phyloP scores from a whole-genome alignment of 2,329 filamentous ascomycete genomes.

The Knoxdaviesia capensis region DNA sequence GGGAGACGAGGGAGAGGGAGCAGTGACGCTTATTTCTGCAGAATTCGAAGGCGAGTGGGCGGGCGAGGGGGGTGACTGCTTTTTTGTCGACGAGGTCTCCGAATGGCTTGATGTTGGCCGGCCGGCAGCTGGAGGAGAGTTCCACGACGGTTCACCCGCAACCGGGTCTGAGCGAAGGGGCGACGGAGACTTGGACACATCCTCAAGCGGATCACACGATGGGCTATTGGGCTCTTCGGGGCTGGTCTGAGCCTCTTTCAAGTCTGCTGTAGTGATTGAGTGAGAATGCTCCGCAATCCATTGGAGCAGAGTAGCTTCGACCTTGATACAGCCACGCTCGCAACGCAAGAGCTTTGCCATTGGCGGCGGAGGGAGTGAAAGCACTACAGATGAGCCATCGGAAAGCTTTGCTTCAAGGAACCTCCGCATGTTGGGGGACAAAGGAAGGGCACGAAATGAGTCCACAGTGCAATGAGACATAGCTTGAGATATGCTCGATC shows the following conservation, averaged over 20 bases:
- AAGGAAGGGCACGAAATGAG: conserved; percentile 12
- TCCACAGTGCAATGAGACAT: conserved; percentile 5
- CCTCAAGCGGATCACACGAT: no score
- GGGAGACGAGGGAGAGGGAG: background rate
- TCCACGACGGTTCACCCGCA: no score
- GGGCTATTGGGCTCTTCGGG: no score
- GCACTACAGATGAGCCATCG: conserved; percentile 18
- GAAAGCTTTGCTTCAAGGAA: conserved; percentile 20
- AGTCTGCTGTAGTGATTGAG: no score
- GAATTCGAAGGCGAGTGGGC: background rate
- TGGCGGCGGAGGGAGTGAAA: conserved; percentile 22
- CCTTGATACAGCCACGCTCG: conserved; percentile 21
- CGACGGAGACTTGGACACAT: no score
- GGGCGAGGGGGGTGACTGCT: no score
- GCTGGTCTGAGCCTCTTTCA: no score
- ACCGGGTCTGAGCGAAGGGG: no score
- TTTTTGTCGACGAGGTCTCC: no score
- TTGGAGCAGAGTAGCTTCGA: conserved; percentile 22
- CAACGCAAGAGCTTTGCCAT: conserved; percentile 23
- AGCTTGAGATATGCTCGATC: no score
- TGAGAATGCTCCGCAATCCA: conserved; percentile 17
- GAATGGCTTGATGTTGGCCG: no score
- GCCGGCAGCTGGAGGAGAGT: no score
- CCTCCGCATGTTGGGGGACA: conserved; percentile 17
- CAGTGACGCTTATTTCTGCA: background rate